These are phyloP conservation scores for Bonia amplexicaulis DNA, from an alignment of 176 grass and related monocot species.

Conservation along the genomic window DNA sequence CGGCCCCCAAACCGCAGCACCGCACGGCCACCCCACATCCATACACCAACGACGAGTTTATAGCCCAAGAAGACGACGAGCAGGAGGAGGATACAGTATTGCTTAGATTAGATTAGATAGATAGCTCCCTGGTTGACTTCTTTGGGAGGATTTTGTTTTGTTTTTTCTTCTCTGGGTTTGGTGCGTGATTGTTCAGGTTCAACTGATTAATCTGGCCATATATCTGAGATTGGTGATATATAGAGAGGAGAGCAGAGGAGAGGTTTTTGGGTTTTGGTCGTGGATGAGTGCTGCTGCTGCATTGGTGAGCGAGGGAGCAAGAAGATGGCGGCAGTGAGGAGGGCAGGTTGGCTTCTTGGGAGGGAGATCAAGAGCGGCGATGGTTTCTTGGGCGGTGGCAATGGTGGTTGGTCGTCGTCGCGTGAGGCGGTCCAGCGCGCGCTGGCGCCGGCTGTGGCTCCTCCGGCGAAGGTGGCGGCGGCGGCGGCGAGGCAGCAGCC, in stretches of 20 bases:
- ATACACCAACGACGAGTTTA: background rate
- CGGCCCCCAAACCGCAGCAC: slow-evolving; percentile 32
- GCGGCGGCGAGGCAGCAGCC: background rate
- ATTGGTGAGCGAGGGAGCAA: background rate
- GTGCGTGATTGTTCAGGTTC: slow-evolving; percentile 30
- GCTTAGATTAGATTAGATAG: background rate
- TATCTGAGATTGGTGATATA: background rate
- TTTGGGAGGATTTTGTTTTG: background rate
- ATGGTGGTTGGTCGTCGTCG: background rate
- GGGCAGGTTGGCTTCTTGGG: background rate
- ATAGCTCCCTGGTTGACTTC: slow-evolving; percentile 16
- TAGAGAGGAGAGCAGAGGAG: background rate
- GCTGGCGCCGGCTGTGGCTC: background rate
- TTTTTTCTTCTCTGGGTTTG: slow-evolving; percentile 13
- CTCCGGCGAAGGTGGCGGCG: background rate
- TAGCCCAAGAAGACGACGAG: background rate
- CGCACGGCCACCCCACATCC: background rate
- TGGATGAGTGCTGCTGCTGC: slow-evolving; percentile 37
- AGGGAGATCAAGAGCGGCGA: background rate
- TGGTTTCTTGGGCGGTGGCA: background rate
- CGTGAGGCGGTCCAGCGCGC: background rate
- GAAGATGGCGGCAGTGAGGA: slow-evolving; percentile 8
- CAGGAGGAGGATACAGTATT: background rate
- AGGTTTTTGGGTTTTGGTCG: background rate
- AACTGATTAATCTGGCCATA: background rate